Evolutionary conservation across 1,284 basidiomycete species (phyloP).

Genomic region (Ganoderma boninense): DNA sequence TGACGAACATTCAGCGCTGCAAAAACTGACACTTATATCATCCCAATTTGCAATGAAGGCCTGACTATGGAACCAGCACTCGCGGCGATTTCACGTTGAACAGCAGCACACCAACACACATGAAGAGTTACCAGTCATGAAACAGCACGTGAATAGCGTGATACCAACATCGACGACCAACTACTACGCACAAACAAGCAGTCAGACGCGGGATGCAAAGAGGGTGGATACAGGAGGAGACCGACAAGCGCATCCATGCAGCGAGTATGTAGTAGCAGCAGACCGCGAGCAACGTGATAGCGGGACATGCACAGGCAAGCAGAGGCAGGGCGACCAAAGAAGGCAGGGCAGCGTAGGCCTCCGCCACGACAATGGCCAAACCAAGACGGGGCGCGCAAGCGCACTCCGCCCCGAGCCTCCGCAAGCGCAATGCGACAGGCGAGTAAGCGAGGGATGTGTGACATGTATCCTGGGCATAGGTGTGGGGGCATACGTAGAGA

Average conservation of each 20-base stretch:
- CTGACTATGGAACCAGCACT: too few relatives aligned
- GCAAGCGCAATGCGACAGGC: constrained; percentile 19
- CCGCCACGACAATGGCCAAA: constrained; percentile 11
- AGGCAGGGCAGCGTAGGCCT: constrained; percentile 9
- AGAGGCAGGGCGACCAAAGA: not conserved
- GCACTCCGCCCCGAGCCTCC: constrained; percentile 25
- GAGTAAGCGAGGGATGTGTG: constrained; percentile 15
- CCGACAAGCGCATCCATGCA: constrained; percentile 26
- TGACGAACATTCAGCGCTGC: too few relatives aligned
- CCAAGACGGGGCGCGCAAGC: constrained; percentile 25
- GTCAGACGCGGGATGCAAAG: constrained; percentile 6
- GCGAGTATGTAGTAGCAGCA: constrained; percentile 16
- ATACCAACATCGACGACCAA: constrained; percentile 33
- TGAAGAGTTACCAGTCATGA: constrained; percentile 24
- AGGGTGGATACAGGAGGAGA: not conserved
- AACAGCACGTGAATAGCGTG: constrained; percentile 33
- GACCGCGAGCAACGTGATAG: constrained; percentile 19
- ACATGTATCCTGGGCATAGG: constrained; percentile 32
- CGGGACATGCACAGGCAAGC: not conserved
- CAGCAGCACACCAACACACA: not conserved
- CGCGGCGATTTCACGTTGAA: too few relatives aligned
- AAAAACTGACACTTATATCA: too few relatives aligned
- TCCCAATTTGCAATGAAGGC: too few relatives aligned
- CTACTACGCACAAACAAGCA: constrained; percentile 28
- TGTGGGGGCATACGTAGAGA: constrained; percentile 23